A percentile compares a stretch with the other conserved stretches of the same genome.
Evolutionary conservation across 2,329 filamentous ascomycete species (phyloP).

Genomic region (Colletotrichum spinosum): DNA sequence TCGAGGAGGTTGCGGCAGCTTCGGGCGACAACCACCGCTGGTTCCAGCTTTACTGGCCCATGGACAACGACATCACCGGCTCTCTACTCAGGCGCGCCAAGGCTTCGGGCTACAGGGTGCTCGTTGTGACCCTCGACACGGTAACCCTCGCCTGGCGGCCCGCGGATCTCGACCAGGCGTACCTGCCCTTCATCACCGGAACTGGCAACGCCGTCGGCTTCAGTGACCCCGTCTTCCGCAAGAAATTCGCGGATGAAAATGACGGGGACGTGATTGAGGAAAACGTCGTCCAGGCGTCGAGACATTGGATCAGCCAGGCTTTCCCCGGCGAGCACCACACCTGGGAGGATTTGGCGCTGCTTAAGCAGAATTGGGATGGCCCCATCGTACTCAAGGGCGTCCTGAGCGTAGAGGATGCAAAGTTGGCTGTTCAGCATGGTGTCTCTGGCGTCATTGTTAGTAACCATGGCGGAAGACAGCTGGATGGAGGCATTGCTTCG

Average conservation of each 20-base stretch:
- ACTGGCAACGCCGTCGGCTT: slow-evolving; percentile 73
- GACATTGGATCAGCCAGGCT: slow-evolving; percentile 63
- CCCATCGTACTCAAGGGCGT: slow-evolving; percentile 61
- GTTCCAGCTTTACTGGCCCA: slow-evolving; percentile 83
- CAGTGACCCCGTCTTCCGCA: slow-evolving; percentile 73
- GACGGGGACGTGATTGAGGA: slow-evolving; percentile 60
- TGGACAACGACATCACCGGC: slow-evolving; percentile 72
- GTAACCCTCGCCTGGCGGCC: slow-evolving; percentile 77
- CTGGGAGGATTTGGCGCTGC: slow-evolving; percentile 71
- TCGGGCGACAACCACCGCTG: slow-evolving; percentile 70
- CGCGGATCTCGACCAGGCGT: slow-evolving; percentile 72
- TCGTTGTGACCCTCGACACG: slow-evolving; percentile 81
- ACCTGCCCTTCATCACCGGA: slow-evolving; percentile 69
- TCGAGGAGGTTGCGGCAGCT: slow-evolving; percentile 74
- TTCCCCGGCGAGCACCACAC: slow-evolving; percentile 65
- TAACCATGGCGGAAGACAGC: slow-evolving; percentile 68
- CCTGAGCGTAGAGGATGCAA: slow-evolving; percentile 46
- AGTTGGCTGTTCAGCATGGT: slow-evolving; percentile 62
- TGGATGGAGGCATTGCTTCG: slow-evolving; percentile 60
- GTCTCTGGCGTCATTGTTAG: slow-evolving; percentile 70
- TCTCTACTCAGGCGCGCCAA: slow-evolving; percentile 73
- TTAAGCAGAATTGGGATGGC: slow-evolving; percentile 71
- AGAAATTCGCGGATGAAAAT: slow-evolving; percentile 63
- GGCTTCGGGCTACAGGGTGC: slow-evolving; percentile 69
- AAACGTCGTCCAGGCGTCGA: slow-evolving; percentile 60